phyloP scores from a whole-genome alignment of 257 asterid species.

The Nicotiana knightiana region DNA sequence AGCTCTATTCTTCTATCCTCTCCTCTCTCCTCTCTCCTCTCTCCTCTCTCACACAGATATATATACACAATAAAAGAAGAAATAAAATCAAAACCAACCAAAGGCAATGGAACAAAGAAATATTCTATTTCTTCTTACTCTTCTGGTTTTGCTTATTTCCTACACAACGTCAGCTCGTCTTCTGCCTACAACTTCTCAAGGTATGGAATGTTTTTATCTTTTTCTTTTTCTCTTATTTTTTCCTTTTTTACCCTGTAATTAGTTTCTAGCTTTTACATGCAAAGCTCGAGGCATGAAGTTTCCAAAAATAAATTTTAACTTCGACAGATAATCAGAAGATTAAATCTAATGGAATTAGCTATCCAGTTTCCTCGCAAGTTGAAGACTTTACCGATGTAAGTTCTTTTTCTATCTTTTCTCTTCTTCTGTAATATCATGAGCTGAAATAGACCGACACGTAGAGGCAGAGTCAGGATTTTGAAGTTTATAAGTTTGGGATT shows the following conservation, averaged over 20 bases:
- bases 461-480: too few relatives aligned
- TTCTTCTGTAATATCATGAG: neutral
- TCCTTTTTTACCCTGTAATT: neutral
- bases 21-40: neutral
- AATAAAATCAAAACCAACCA: neutral
- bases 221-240: neutral
- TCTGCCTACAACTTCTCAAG: neutral
- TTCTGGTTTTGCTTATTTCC: constrained; percentile 5
- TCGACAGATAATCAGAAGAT: neutral
- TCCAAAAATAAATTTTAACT: neutral
- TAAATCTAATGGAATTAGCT: neutral
- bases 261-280: neutral
- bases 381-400: constrained; percentile 6
- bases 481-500: too few relatives aligned
- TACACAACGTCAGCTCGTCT: constrained; percentile 3
- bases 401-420: neutral
- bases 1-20: neutral
- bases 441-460: neutral
- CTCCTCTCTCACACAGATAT: neutral
- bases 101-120: neutral
- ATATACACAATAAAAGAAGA: neutral
- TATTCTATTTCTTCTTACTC: neutral
- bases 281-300: neutral
- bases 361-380: neutral
- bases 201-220: neutral